Evolutionary conservation across 225 moss, liverwort and hornwort genomes (phyloP).

Genomic region (Sphagnum contortum): DNA sequence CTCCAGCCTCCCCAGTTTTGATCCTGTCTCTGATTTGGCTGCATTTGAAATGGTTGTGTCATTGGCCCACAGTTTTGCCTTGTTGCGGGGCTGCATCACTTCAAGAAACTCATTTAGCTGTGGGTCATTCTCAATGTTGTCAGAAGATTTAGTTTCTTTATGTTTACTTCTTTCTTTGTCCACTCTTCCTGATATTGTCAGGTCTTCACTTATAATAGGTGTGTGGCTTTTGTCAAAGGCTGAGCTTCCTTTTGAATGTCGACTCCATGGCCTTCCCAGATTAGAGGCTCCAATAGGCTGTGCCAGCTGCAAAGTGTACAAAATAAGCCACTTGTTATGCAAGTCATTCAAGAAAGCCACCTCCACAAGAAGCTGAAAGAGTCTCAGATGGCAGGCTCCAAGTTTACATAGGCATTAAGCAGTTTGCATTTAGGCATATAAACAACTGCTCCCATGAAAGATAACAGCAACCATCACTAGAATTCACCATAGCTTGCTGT

Average conservation of each 20-base stretch:
- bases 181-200: constrained; percentile 8
- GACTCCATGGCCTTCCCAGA: constrained; percentile 93
- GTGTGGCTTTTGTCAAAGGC: constrained; percentile 30
- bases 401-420: too few species aligned
- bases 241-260: constrained; percentile 95
- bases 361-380: too few species aligned
- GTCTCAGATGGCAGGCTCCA: too few species aligned
- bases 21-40: constrained; percentile 11
- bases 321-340: not conserved
- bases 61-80: constrained; percentile 87
- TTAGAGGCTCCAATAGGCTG: constrained; percentile 62
- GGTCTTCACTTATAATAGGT: constrained; percentile 18
- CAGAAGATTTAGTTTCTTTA: constrained; percentile 1
- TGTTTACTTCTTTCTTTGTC: constrained; percentile 4
- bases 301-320: constrained; percentile 46
- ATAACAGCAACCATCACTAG: too few species aligned
- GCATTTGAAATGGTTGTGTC: constrained; percentile 37
- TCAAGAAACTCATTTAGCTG: constrained; percentile 78
- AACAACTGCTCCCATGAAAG: too few species aligned
- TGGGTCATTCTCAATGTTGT: constrained; percentile 46
- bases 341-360: too few species aligned
- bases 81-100: constrained; percentile 85
- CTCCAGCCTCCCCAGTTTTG: constrained; percentile 14
- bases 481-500: too few species aligned
- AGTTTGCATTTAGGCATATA: too few species aligned